Percentiles rank a stretch among this genome's conserved stretches.
These are phyloP conservation scores for Botrytis fragariae DNA, from an alignment of 2,329 filamentous ascomycete species.

Conservation along the genomic window DNA sequence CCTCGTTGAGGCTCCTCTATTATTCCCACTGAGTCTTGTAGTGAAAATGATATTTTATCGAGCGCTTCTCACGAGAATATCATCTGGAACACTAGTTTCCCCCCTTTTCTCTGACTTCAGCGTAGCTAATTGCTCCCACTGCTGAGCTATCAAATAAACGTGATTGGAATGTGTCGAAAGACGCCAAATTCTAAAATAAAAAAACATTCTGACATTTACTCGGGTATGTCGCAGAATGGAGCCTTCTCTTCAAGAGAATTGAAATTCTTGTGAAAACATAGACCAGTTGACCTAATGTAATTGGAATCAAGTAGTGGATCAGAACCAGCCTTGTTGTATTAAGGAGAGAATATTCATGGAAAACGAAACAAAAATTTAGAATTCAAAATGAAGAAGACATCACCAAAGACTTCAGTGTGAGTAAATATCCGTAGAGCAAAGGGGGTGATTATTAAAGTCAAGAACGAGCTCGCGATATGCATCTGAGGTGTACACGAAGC, in stretches of 20 bases:
- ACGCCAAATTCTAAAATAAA: background rate
- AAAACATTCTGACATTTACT: background rate
- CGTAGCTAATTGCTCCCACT: background rate
- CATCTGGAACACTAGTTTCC: background rate
- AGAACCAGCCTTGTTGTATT: background rate
- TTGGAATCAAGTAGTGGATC: background rate
- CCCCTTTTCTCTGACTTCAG: background rate
- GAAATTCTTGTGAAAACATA: accelerated
- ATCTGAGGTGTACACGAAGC: background rate
- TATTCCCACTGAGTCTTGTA: background rate
- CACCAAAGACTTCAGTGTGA: background rate
- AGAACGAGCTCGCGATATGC: background rate
- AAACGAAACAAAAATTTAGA: background rate
- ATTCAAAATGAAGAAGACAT: background rate
- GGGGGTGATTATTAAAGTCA: background rate
- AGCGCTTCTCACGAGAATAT: background rate
- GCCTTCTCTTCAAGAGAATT: background rate
- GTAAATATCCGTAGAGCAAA: background rate
- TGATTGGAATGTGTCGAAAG: background rate
- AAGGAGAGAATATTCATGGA: background rate
- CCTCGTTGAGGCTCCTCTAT: background rate
- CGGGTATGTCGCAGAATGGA: background rate
- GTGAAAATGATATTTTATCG: background rate
- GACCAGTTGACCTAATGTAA: background rate
- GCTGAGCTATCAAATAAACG: background rate